Evolutionary conservation across 805 yeast genomes (phyloP).

Genomic region (Kodamaea neixiangensis): DNA sequence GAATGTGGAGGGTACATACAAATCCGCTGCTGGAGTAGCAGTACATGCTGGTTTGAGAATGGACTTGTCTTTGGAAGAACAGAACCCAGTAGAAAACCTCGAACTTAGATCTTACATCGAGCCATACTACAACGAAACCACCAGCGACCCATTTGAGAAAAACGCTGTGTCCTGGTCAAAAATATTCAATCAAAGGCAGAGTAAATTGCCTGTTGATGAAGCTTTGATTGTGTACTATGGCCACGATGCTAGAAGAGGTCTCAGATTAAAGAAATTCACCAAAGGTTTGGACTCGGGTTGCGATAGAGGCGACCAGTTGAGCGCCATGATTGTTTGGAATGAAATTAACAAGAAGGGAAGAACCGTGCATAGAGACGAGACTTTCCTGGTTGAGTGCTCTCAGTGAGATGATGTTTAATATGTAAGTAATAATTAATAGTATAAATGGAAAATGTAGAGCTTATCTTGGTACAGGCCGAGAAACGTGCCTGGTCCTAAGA

Average conservation of each 20-base stretch:
- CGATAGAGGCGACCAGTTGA: conserved; percentile 68
- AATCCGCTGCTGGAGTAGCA: conserved; percentile 48
- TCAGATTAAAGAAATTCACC: conserved; percentile 62
- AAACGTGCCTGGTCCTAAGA: no score
- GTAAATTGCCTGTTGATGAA: conserved; percentile 31
- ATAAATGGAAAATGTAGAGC: no score
- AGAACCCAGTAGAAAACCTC: conserved; percentile 61
- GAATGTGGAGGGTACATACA: conserved; percentile 29
- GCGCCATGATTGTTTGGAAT: conserved; percentile 57
- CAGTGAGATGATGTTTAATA: neutral
- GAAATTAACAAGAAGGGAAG: conserved; percentile 12
- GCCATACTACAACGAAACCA: conserved; percentile 60
- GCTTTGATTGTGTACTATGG: conserved; percentile 69
- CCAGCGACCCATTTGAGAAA: conserved; percentile 44
- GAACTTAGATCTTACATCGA: conserved; percentile 70
- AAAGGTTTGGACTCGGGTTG: conserved; percentile 86
- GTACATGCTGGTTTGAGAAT: conserved; percentile 85
- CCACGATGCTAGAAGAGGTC: conserved; percentile 82
- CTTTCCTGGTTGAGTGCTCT: conserved; percentile 15
- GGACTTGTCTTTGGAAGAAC: conserved; percentile 57
- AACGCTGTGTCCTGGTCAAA: conserved; percentile 57
- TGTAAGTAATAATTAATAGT: neutral
- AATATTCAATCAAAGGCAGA: conserved; percentile 51
- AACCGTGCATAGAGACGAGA: conserved; percentile 24
- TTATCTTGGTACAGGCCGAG: no score